Evolutionary conservation across 2,329 filamentous ascomycete genomes (phyloP).

Genomic region (Cladophialophora bantiana): DNA sequence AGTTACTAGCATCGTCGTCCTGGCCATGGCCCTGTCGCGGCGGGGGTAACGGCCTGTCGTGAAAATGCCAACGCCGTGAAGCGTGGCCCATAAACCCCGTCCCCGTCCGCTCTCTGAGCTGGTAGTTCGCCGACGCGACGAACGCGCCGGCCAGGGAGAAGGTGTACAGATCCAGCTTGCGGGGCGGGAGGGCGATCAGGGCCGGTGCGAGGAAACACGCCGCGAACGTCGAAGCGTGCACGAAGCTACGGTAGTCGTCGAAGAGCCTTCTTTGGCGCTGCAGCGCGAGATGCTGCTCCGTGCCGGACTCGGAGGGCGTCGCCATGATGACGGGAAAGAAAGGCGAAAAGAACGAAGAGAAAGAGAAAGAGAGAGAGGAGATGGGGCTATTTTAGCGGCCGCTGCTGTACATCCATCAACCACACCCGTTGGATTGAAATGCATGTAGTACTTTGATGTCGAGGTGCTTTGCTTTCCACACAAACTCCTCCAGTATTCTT

Average conservation of each 20-base stretch:
- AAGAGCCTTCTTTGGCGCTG: conserved; percentile 28
- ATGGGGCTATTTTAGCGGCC: not conserved
- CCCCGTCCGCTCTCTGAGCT: conserved; percentile 52
- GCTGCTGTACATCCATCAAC: not conserved
- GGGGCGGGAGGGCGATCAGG: conserved; percentile 64
- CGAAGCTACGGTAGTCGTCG: conserved; percentile 33
- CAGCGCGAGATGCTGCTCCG: conserved; percentile 1
- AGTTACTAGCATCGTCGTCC: conserved; percentile 22
- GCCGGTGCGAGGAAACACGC: conserved; percentile 61
- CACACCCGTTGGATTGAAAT: not conserved
- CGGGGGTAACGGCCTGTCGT: no score
- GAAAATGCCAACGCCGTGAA: not conserved
- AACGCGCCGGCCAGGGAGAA: conserved; percentile 59
- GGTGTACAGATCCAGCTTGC: conserved; percentile 69
- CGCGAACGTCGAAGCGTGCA: conserved; percentile 56
- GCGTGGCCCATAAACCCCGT: conserved; percentile 48
- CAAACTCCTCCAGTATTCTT: not conserved
- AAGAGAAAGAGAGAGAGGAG: not conserved
- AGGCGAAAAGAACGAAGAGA: not conserved
- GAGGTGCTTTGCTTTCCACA: no score
- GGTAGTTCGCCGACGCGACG: conserved; percentile 58
- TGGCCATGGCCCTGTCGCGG: conserved; percentile 2
- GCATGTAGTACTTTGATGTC: not conserved
- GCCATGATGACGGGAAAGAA: conserved; percentile 4
- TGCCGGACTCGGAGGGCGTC: conserved; percentile 4